Base-by-base conservation (phyloP, 164 flowering plant species). In the Santalum album region DNA sequence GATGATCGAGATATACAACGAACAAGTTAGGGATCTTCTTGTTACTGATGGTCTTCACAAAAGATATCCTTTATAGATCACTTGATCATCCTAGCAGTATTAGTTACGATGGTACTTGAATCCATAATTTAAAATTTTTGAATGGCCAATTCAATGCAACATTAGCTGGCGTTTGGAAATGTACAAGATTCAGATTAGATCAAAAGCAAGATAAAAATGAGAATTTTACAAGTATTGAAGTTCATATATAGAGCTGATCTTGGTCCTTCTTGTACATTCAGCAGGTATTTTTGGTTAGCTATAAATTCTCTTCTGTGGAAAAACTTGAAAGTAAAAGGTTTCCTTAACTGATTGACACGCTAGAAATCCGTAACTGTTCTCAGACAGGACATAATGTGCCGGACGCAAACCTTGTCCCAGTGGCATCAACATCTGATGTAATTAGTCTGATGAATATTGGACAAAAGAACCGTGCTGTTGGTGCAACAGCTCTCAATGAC, bases 1-100 rank as follows among this genome's bases (percentile, higher is more conserved):
- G 65, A 94, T 94, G 99, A 85, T 94, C 52, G 99, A 94, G 70
- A 90, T 94, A 51, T 94, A 94, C 54, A 94, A 94, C 60, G 99
- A 94, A 66, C 99, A 90, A 94, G 97, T 94, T 45, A 74, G 99
- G 52, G 99, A 94, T 68, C 99, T 94, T 40, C 90, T 94, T 27
- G 82, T 76, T 29, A 65, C 79, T 23, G 99, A 87, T 70, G 88
- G 96, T 52, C 66, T 78, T 7, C 87, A 71, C 72, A 94, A 69
- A 74, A 84, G 92, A 90, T 94, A 94, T 92, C 99, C 99, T 92
- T 81, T 61, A 12, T 15, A 21, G 25, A n/a, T 56, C 23, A 38
- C 55, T 49, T 35, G 6, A 1, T 52, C 51, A 25, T 60, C 11
- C 39, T 47, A 49, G 23, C 50, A 46, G 3, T 16, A 46, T 18